phyloP scores from a whole-genome alignment of 2,329 filamentous ascomycete genomes.

The Ophiostoma ulmi region DNA sequence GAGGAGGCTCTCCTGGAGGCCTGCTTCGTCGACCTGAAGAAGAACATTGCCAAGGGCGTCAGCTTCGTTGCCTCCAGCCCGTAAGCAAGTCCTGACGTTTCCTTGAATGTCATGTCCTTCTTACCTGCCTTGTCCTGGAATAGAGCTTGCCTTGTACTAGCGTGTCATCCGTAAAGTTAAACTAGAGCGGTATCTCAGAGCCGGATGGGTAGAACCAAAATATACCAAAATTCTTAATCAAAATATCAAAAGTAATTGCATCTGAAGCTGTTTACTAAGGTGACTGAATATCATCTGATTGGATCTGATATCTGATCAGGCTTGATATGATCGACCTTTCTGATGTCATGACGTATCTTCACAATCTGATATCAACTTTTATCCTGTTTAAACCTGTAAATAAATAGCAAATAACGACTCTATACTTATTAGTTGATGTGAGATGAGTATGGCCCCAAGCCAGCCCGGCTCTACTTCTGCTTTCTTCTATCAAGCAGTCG shows the following conservation, averaged over 20 bases:
- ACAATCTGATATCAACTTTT: too few relatives aligned
- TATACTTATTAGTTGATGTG: slow-evolving; percentile 27
- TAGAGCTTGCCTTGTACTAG: not conserved
- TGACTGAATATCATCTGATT: too few relatives aligned
- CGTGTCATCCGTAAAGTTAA: not conserved
- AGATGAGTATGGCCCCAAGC: not conserved
- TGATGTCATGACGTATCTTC: too few relatives aligned
- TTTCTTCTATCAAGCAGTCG: not conserved
- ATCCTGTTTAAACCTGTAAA: slow-evolving; percentile 23
- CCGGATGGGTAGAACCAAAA: not conserved
- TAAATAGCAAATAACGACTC: slow-evolving; percentile 32
- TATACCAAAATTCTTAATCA: not conserved
- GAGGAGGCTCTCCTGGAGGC: slow-evolving; percentile 89
- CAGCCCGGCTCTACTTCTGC: not conserved
- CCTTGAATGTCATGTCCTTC: not conserved
- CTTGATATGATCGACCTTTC: too few relatives aligned
- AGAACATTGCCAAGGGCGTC: slow-evolving; percentile 92
- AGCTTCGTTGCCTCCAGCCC: slow-evolving; percentile 56
- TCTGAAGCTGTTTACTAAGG: too few relatives aligned
- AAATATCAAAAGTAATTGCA: too few relatives aligned
- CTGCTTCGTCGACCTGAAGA: slow-evolving; percentile 76
- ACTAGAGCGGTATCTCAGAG: not conserved
- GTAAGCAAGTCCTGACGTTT: not conserved
- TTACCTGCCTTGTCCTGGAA: not conserved
- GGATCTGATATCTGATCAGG: too few relatives aligned